These are phyloP conservation scores for Macaranga tanarius DNA, from an alignment of 441 rosid species.

Conservation along the genomic window DNA sequence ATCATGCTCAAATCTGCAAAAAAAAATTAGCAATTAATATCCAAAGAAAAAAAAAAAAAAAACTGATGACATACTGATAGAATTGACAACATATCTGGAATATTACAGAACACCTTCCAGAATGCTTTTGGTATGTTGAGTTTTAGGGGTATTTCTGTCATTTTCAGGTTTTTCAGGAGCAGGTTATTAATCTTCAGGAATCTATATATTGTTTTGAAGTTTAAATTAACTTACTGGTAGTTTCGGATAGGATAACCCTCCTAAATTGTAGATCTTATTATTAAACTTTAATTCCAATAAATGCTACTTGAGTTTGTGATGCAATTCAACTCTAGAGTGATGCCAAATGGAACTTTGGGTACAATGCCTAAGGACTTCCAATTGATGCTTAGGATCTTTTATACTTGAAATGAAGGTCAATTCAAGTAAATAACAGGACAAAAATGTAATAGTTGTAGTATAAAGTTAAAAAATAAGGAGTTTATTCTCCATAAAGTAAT, in stretches of 20 bases:
- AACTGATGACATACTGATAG: background rate
- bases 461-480: background rate
- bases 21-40: conserved; percentile 16
- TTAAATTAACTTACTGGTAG: too few species aligned
- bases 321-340: background rate
- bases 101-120: background rate
- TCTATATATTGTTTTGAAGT: too few species aligned
- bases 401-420: background rate
- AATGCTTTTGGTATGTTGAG: background rate
- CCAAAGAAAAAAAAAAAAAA: background rate
- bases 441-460: background rate
- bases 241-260: too few species aligned
- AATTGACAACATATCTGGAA: background rate
- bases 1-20: conserved; percentile 93
- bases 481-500: background rate
- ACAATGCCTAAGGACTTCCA: background rate
- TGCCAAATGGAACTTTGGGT: background rate
- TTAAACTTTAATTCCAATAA: background rate
- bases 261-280: background rate
- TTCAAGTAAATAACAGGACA: background rate
- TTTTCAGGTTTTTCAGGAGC: background rate
- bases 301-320: background rate
- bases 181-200: background rate
- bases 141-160: background rate
- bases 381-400: background rate